phyloP scores from a whole-genome alignment of 179 eudicot species.

The Corrigiola litoralis region DNA sequence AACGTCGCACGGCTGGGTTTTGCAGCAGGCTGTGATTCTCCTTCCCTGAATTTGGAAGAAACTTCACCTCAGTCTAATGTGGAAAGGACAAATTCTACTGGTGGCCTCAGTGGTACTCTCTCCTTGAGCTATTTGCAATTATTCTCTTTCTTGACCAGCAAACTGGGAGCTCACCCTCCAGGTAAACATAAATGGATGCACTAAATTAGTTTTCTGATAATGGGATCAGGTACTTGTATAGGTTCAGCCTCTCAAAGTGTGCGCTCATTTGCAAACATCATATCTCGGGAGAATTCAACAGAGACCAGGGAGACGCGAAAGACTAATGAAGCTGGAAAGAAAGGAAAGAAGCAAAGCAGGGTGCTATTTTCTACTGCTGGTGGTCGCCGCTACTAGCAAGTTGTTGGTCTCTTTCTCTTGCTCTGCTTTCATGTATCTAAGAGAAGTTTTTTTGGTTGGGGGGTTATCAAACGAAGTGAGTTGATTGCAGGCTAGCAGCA shows the following conservation, averaged over 20 bases:
- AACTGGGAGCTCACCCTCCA: neutral
- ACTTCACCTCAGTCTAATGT: slow-evolving; percentile 22
- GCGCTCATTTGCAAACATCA: slow-evolving; percentile 70
- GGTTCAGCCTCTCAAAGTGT: slow-evolving; percentile 41
- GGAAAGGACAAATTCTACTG: slow-evolving; percentile 40
- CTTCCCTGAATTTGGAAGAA: slow-evolving; percentile 53
- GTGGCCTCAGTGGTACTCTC: slow-evolving; percentile 27
- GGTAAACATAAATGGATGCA: neutral
- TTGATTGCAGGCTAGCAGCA: slow-evolving; percentile 10
- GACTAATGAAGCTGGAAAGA: slow-evolving; percentile 54
- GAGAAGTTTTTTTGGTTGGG: too few relatives aligned
- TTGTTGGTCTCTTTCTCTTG: too few relatives aligned
- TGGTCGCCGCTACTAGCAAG: slow-evolving; percentile 71
- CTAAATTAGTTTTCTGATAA: neutral
- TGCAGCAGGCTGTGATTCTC: slow-evolving; percentile 90
- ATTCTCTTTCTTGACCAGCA: neutral
- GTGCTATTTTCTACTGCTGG: slow-evolving; percentile 89
- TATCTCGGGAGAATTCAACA: slow-evolving; percentile 46
- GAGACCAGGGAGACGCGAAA: slow-evolving; percentile 33
- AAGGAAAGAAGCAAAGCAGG: slow-evolving; percentile 75
- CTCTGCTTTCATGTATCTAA: neutral
- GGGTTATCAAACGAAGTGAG: neutral
- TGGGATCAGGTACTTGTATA: slow-evolving; percentile 22
- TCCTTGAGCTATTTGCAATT: neutral
- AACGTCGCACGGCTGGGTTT: slow-evolving; percentile 87